These are phyloP conservation scores for Termitomyces eurrhizus DNA, from an alignment of 768 basidiomycete genomes.

Conservation along the genomic window DNA sequence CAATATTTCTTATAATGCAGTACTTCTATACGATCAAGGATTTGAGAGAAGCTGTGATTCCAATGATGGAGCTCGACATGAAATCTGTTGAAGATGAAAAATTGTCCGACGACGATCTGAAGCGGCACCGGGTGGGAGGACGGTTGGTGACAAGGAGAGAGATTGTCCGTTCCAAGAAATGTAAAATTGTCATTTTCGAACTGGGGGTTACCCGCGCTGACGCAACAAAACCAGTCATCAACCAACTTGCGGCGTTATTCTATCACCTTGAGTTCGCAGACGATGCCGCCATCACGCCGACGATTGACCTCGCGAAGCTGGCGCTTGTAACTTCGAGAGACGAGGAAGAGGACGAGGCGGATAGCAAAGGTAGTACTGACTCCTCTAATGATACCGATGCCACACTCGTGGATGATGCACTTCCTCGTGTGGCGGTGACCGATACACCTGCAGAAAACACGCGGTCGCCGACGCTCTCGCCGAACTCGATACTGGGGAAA, in stretches of 20 bases:
- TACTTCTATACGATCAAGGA: conserved; percentile 97
- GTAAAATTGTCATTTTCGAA: conserved; percentile 41
- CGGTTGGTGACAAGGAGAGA: conserved; percentile 77
- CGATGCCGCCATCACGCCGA: conserved; percentile 71
- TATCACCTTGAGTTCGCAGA: conserved; percentile 67
- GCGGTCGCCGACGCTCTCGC: conserved; percentile 32
- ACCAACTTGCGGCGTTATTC: conserved; percentile 77
- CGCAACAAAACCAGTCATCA: conserved; percentile 54
- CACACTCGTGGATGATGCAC: conserved; percentile 78
- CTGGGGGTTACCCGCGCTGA: conserved; percentile 9
- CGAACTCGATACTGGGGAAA: conserved; percentile 65
- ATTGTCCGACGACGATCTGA: conserved; percentile 75
- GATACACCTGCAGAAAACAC: conserved; percentile 20
- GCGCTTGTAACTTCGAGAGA: conserved; percentile 89
- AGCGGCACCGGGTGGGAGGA: conserved; percentile 84
- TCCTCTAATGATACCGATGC: conserved; percentile 87
- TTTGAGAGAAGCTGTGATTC: conserved; percentile 70
- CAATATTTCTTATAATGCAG: conserved; percentile 31
- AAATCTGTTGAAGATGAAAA: conserved; percentile 66
- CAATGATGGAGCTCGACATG: conserved; percentile 49
- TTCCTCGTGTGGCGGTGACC: conserved; percentile 29
- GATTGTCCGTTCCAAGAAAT: conserved; percentile 80
- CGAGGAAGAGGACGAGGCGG: conserved; percentile 80
- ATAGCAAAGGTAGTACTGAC: conserved; percentile 62
- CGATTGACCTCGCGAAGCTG: conserved; percentile 83